These are phyloP conservation scores for Alternaria atra DNA, from an alignment of 2,329 filamentous ascomycete species.

Conservation along the genomic window DNA sequence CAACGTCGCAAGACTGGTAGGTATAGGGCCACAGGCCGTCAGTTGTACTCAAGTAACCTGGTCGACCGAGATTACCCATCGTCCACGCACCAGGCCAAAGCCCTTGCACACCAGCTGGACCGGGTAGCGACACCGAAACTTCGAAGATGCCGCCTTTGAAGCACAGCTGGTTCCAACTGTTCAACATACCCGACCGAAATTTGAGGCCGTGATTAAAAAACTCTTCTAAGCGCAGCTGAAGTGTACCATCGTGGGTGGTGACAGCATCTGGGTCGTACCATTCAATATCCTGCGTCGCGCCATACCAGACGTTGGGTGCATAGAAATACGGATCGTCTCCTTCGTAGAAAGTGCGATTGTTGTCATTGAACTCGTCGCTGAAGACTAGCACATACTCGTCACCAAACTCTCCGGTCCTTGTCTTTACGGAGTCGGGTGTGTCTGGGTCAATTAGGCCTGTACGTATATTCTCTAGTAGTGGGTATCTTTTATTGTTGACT, in stretches of 20 bases:
- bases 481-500: slow-evolving; percentile 60
- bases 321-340: slow-evolving; percentile 67
- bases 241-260: slow-evolving; percentile 58
- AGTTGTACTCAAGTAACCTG: slow-evolving; percentile 62
- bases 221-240: slow-evolving; percentile 58
- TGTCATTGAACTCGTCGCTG: slow-evolving; percentile 65
- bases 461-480: slow-evolving; percentile 59
- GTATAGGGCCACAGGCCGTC: slow-evolving; percentile 66
- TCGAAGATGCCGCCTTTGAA: slow-evolving; percentile 65
- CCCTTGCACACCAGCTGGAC: slow-evolving; percentile 59
- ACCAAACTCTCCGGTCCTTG: slow-evolving; percentile 56
- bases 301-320: slow-evolving; percentile 64
- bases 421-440: slow-evolving; percentile 59
- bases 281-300: slow-evolving; percentile 61
- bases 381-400: slow-evolving; percentile 61
- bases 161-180: slow-evolving; percentile 64
- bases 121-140: slow-evolving; percentile 62
- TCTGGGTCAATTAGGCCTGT: slow-evolving; percentile 61
- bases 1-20: slow-evolving; percentile 60
- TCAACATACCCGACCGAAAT: slow-evolving; percentile 62
- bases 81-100: slow-evolving; percentile 65
- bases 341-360: slow-evolving; percentile 63
- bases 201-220: slow-evolving; percentile 58
- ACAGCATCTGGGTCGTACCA: slow-evolving; percentile 64
- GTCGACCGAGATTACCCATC: slow-evolving; percentile 64